Conservation (phyloP, 148 eudicot species). For the Diospyros kaki region DNA sequence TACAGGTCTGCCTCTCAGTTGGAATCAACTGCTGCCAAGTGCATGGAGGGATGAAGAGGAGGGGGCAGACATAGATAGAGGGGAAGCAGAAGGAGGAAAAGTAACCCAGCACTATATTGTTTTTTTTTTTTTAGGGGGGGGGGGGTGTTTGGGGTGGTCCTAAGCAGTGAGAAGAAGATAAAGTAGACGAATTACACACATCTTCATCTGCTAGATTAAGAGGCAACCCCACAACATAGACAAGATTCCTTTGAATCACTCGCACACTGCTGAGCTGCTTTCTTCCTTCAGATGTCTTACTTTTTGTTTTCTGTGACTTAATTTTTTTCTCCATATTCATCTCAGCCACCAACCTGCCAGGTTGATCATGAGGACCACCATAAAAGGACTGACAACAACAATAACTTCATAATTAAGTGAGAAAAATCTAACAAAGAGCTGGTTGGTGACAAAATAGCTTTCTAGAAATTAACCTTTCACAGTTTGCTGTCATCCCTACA, state of each 20-base stretch:
- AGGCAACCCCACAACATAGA: slow-evolving; percentile 89
- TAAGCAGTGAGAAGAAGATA: too few relatives aligned
- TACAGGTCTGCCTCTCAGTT: not conserved
- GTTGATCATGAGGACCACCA: not conserved
- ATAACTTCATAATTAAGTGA: not conserved
- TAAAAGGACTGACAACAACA: not conserved
- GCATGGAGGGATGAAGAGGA: not conserved
- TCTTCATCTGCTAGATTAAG: slow-evolving; percentile 93
- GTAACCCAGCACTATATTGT: too few relatives aligned
- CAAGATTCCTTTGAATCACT: slow-evolving; percentile 88
- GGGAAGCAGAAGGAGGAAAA: not conserved
- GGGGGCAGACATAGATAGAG: not conserved
- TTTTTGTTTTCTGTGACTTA: slow-evolving; percentile 69
- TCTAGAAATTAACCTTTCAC: slow-evolving; percentile 55
- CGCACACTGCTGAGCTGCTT: slow-evolving; percentile 88
- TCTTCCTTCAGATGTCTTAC: slow-evolving; percentile 68
- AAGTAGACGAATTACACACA: slow-evolving; percentile 21
- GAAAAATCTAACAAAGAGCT: not conserved
- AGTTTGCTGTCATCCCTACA: slow-evolving; percentile 67
- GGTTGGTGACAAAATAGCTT: not conserved
- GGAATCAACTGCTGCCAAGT: too few relatives aligned
- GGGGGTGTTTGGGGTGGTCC: slow-evolving; percentile 14
- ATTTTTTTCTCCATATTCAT: slow-evolving; percentile 63
- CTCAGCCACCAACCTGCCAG: slow-evolving; percentile 70
- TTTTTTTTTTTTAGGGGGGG: not conserved